Conservation (phyloP, 2,329 filamentous ascomycete species). For the Aspergillus fructus region DNA sequence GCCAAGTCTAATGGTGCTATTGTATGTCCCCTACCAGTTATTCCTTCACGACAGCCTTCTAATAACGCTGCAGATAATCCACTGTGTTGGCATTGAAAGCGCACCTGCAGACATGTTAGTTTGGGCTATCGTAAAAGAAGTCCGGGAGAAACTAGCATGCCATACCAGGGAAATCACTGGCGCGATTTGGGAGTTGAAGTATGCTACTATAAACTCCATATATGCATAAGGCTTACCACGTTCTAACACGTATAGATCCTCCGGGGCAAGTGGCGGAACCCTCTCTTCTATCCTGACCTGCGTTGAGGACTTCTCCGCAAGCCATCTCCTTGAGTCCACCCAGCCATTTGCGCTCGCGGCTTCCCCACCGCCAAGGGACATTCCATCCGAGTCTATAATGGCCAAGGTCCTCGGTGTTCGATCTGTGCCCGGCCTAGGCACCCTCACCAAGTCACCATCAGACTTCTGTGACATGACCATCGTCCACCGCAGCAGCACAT, state of each 20-base stretch:
- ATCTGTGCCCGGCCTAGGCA: slow-evolving; percentile 57
- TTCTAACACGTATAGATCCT: slow-evolving; percentile 27
- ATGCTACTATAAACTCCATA: slow-evolving; percentile 19
- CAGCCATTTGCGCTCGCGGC: slow-evolving; percentile 54
- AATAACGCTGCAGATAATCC: slow-evolving; percentile 50
- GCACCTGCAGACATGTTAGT: slow-evolving; percentile 58
- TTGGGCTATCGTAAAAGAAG: slow-evolving; percentile 53
- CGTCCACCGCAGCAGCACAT: slow-evolving; percentile 60
- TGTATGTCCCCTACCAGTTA: slow-evolving; percentile 37
- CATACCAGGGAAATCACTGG: slow-evolving; percentile 53
- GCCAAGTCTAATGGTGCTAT: slow-evolving; percentile 62
- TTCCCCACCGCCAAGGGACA: slow-evolving; percentile 35
- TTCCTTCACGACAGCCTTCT: not conserved
- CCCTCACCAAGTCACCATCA: slow-evolving; percentile 55
- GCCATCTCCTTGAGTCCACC: slow-evolving; percentile 48
- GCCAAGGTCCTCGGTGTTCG: slow-evolving; percentile 50
- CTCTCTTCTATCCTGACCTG: slow-evolving; percentile 65
- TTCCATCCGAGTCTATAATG: slow-evolving; percentile 30
- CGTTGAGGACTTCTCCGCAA: slow-evolving; percentile 47
- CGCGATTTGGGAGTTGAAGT: slow-evolving; percentile 56
- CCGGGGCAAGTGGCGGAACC: slow-evolving; percentile 59
- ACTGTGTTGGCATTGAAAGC: slow-evolving; percentile 61
- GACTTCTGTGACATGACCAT: slow-evolving; percentile 56
- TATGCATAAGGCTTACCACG: not conserved
- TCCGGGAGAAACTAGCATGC: slow-evolving; percentile 52